Conservation (phyloP, 2,329 filamentous ascomycete genomes). For the Madurella fahalii region DNA sequence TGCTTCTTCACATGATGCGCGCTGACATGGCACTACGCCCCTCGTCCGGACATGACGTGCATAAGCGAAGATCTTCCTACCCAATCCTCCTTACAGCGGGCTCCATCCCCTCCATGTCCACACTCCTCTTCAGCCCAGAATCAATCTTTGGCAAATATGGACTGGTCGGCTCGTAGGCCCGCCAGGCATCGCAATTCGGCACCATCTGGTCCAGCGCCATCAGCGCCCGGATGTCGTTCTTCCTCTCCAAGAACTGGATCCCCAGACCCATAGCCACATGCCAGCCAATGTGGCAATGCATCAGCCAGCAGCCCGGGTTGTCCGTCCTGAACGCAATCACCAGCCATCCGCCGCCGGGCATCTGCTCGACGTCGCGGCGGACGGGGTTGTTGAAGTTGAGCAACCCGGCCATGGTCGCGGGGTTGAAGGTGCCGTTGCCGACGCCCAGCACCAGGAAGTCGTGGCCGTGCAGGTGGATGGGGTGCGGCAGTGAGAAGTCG, state of each 20-base stretch:
- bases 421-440: constrained; percentile 19
- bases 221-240: constrained; percentile 15
- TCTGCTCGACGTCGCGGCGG: background rate
- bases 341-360: constrained; percentile 35
- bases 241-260: constrained; percentile 47
- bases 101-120: background rate
- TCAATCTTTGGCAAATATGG: constrained; percentile 25
- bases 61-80: background rate
- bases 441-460: constrained; percentile 30
- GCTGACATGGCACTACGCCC: too few species aligned
- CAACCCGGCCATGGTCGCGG: background rate
- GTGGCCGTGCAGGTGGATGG: constrained; percentile 33
- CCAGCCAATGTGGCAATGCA: constrained; percentile 48
- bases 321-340: constrained; percentile 45
- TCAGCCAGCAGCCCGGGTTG: constrained; percentile 46
- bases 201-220: constrained; percentile 27
- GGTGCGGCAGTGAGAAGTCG: constrained; percentile 29
- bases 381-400: constrained; percentile 38
- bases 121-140: constrained; percentile 20
- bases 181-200: constrained; percentile 28
- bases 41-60: too few species aligned
- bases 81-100: constrained; percentile 8
- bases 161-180: constrained; percentile 18
- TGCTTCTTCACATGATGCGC: too few species aligned
- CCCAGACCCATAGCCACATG: constrained; percentile 46